These are phyloP conservation scores for Stereocaulon alpinum DNA, from an alignment of 495 filamentous ascomycete genomes.

Conservation along the genomic window DNA sequence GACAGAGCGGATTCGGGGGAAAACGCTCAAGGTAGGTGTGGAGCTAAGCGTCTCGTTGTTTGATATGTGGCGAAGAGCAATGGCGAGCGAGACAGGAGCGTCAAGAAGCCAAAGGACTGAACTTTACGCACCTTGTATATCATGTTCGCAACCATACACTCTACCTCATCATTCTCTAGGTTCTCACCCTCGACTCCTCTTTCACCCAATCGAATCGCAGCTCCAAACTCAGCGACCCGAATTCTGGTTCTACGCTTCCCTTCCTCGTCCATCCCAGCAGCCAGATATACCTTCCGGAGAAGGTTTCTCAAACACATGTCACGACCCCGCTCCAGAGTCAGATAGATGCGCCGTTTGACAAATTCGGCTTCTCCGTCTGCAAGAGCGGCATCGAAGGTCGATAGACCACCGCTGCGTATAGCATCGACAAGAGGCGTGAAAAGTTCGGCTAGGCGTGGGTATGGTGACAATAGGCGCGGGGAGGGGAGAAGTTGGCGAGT, in stretches of 20 bases:
- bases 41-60: no score
- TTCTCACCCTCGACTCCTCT: slow-evolving; percentile 52
- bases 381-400: slow-evolving; percentile 76
- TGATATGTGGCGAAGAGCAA: no score
- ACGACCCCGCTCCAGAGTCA: slow-evolving; percentile 82
- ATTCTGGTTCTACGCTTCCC: slow-evolving; percentile 65
- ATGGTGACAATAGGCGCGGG: slow-evolving; percentile 54
- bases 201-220: slow-evolving; percentile 46
- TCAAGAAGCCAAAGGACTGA: no score
- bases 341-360: slow-evolving; percentile 88
- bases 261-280: slow-evolving; percentile 68
- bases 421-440: slow-evolving; percentile 66
- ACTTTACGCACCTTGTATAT: slow-evolving; percentile 77
- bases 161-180: slow-evolving; percentile 77
- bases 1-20: neutral
- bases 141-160: slow-evolving; percentile 86
- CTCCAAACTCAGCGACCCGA: slow-evolving; percentile 67
- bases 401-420: slow-evolving; percentile 73
- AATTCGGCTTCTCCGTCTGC: slow-evolving; percentile 73
- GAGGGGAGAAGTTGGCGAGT: slow-evolving; percentile 78
- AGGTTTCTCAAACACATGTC: slow-evolving; percentile 87
- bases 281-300: slow-evolving; percentile 78
- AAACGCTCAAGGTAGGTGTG: no score
- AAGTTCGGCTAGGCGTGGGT: slow-evolving; percentile 64
- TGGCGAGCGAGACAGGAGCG: no score